Evolutionary conservation across 768 basidiomycete species (phyloP), one percentile per base, ranked within the genome.

Genomic region (Lactifluus echinatus): DNA sequence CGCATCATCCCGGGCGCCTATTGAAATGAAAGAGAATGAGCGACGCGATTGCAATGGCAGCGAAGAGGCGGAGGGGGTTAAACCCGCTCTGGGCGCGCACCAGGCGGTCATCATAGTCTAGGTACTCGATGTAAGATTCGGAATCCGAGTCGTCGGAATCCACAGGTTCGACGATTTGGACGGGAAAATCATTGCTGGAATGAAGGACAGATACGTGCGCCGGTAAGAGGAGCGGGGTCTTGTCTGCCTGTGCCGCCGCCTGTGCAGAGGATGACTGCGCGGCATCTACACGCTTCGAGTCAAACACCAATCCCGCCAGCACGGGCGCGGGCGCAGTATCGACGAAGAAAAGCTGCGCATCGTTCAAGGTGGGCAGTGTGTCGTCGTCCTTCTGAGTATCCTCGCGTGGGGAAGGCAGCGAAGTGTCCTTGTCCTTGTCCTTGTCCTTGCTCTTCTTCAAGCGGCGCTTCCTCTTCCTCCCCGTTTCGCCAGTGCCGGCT

Each of bases 91-190:
- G 15, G 24, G 28, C 36, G 65, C 76, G 24, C 55, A 83, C 85
- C 33, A 76, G 71, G 63, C 82, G 81, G 46, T 68, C 70, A 50
- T 86, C 86, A 61, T 83, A 85, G 62, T 89, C 87, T 23, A 91
- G 73, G 65, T 87, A 89, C 51, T 90, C 82, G 56, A 92, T 89
- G 64, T 81, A 87, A 64, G 80, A 79, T 23, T 82, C 79, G 11
- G 78, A 78, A 23, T 82, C 81, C 8, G 79, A 79, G 21, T 83
- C 81, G 21, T 83, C 81, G 14, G 74, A 73, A 36, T 78, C 67
- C 2, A 73, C 66, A 17, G 77, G 72, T 14, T 74, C 67, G 17
- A 81, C 67, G 19, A 84, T 75, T 56, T 79, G 73, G 28, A 76
- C 69, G 3, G 79, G 73, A 14, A 73, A 68, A 43, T 68, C 65